These are phyloP conservation scores for sunflower (Helianthus annuus) DNA, from an alignment of 129 eudicot genomes.

Conservation along the genomic window HanXRQr2.0-SUNRISE NC_035445.2:141626781-141627280, in stretches of 20 bases:
- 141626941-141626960: neutral
- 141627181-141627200: constrained; percentile 3
- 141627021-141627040: no score
- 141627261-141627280: neutral
- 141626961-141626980: neutral
- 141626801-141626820: no score
- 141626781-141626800: no score
- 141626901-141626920: no score
- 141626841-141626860: no score
- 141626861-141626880: no score
- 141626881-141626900: no score
- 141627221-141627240: neutral
- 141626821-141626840: no score
- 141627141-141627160: neutral
- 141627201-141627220: constrained; percentile 7
- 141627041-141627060: no score
- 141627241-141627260: constrained; percentile 6
- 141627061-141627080: neutral
- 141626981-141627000: neutral
- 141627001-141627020: no score
- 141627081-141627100: neutral
- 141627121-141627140: constrained; percentile 7
- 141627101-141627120: constrained; percentile 3
- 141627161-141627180: neutral
- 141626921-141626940: neutral